Base-by-base conservation (phyloP, 208 protist genomes). In the Leishmania amazonensis region DNA sequence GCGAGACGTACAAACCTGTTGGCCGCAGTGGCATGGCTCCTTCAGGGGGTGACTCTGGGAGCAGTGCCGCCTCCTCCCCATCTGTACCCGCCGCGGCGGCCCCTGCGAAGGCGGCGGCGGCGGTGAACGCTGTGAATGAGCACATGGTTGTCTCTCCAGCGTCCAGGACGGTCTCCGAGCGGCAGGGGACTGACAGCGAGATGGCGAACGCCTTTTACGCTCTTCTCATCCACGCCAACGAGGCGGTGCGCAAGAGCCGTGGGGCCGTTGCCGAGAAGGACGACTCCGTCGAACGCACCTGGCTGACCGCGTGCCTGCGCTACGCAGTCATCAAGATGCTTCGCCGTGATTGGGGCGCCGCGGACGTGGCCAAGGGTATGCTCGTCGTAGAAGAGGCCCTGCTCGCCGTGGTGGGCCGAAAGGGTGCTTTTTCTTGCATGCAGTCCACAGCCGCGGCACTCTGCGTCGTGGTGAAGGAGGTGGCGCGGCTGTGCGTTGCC, bases 241-340 rank as follows among this genome's bases (percentile, higher is more conserved):
- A 74, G 45, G 60, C 77, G 1, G 81, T 79, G 15, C 15, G 82
- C 47, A 47, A 45, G n/a, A 31, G 3, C 7, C 3, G 19, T 3
- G 75, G 57, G 21, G 0, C 57, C 40, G 57, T 1, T 8, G 31
- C 28, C 0, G 21, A 31, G 31, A 31, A 42, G 13, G 57, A 35
- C 57, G 24, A 11, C 38, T 19, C 40, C 2, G 68, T 91, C 47
- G 75, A 75, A 0, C 85, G 86, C 47, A 68, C 64, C 40, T 91
- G 88, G 88, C 81, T 87, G 76, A 54, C 73, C 17, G 86, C 79
- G 19, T 47, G 62, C 11, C 67, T 91, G 62, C 86, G 84, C 77
- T 85, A 87, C 81, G 84, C 83, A n/a, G 54, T 82, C 28, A 17
- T 87, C 75, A 83, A 83, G 74, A 57, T 91, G 54, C 67, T 83